Evolutionary conservation across 805 yeast genomes (phyloP).

Genomic region (Barnettozyma vustinii): DNA sequence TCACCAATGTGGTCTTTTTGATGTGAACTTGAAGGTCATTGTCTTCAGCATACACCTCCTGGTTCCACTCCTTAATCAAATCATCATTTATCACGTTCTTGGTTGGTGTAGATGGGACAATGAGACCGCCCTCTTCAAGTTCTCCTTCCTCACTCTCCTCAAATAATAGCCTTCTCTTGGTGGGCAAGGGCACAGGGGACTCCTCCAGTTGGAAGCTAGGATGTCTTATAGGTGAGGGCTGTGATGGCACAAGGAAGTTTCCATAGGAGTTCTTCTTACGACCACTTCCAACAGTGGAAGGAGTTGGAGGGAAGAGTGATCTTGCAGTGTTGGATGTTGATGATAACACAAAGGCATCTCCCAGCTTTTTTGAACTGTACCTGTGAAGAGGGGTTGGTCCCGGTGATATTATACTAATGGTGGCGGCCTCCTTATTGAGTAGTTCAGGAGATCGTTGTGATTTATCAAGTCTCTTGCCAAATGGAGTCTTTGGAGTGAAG

Average conservation of each 20-base stretch:
- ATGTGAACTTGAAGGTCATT: constrained; percentile 16
- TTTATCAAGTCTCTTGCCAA: constrained; percentile 14
- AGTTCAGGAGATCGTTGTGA: constrained; percentile 9
- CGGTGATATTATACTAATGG: constrained; percentile 15
- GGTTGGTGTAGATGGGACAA: constrained; percentile 28
- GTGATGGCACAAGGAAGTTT: constrained; percentile 1
- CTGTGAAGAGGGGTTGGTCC: constrained; percentile 22
- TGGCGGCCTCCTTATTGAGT: constrained; percentile 6
- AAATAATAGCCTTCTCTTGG: constrained; percentile 20
- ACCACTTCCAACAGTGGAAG: constrained; percentile 26
- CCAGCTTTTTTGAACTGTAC: constrained; percentile 10
- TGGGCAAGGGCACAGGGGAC: constrained; percentile 12
- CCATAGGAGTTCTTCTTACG: constrained; percentile 14
- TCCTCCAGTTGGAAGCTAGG: constrained; percentile 9
- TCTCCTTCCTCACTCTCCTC: constrained; percentile 13
- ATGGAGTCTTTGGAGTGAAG: constrained; percentile 21
- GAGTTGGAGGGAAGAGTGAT: constrained; percentile 26
- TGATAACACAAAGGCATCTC: constrained; percentile 10
- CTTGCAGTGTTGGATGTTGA: constrained; percentile 11
- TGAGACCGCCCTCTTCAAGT: neutral
- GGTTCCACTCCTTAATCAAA: constrained; percentile 30
- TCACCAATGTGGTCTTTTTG: constrained; percentile 10
- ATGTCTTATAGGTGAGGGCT: constrained; percentile 9
- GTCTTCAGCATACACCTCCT: constrained; percentile 12
- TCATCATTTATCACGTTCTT: constrained; percentile 29